Evolutionary conservation across 1,284 basidiomycete species (phyloP), one percentile per base, ranked within the genome.

Genomic region (Xanthoconium separans): DNA sequence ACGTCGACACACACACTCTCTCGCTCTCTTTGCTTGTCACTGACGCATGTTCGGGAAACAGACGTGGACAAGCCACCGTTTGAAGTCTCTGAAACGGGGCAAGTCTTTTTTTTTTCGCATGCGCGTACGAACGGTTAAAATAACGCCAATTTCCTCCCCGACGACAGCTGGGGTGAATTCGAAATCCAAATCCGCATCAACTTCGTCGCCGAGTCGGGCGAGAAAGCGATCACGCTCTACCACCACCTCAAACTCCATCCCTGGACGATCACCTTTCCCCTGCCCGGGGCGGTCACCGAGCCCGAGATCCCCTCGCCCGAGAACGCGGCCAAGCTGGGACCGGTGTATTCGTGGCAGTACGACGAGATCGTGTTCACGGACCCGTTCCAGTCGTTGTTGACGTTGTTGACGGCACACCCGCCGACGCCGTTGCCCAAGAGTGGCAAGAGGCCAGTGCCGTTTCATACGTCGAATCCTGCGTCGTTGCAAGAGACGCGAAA

Each of bases 291-390:
- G 0, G 22, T 22, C 3, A 77, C 78, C 31, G 84, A 89, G 47
- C 80, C 83, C 1, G 82, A 84, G 48, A 81, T 85, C 7, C 82
- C 87, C 2, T 76, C 84, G 8, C 76, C 83, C 6, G 84, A 88
- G 18, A 77, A 78, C 18, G 84, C 86, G 1, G 78, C 82, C 57
- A 83, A 83, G 57, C 67, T 78, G 20, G 84, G 86, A 0, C 86
- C 89, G 2, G 91, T 98, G n/a, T 92, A 98, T 70, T 93, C 94
- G 0, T 99, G 97, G 96, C 95, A 98, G 67, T 99, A 99, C 74
- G 97, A 99, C 70, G 97, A 99, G 69, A 83, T 99, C 57, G 93
- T 99, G 45, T 99, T 99, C 74, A 85, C 87, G 61, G 96, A 99
- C 65, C 97, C 97, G 1, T 93, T 89, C 57, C 87, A 93, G 57